Base-by-base conservation (phyloP, 75 land plant species). In the Pinus albicaulis region DNA sequence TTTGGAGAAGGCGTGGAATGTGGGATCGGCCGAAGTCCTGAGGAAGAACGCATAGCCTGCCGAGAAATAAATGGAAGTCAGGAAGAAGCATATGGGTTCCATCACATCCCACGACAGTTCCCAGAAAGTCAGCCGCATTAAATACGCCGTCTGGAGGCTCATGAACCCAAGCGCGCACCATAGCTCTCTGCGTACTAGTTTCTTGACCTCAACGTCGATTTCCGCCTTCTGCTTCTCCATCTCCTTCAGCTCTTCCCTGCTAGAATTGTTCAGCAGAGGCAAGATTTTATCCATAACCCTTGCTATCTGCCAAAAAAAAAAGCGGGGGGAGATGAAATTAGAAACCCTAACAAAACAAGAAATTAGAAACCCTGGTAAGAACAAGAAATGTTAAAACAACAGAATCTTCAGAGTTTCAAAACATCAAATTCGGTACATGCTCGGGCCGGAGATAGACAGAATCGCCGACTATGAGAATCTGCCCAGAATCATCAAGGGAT, bases 21-120 rank as follows among this genome's bases (percentile, higher is more conserved):
- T 81, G 13, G 98, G 98, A 69, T 95, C 93, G 8, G 76, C 85
- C 41, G 88, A 78, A 6, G 95, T 95, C 65, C 84, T 73, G 25
- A 95, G 80, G 76, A 93, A 95, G 84, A 91, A 93, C 26, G 72
- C 77, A 71, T 90, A 93, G 57, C 88, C 92, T 1, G 79, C 76
- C 4, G 85, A 82, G 72, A 91, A 80, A 73, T 88, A 86, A 56
- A 80, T 55, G 1, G 88, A 86, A 44, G 95, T 85, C 24, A 84
- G 80, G 69, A 82, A 95, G 87, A 91, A 94, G 76, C 89, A 91
- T 22, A 94, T 81, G 66, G 98, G 98, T 82, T 94, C 98, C 95
- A 94, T 94, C 19, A 94, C 91, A 73, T 94, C 95, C 95, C 98
- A 31, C 31, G 31, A 31, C 31, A 31, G 31, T 31, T 31, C 31